Base-by-base conservation (phyloP, 2,329 filamentous ascomycete genomes). In the Diaporthe sp. region DNA sequence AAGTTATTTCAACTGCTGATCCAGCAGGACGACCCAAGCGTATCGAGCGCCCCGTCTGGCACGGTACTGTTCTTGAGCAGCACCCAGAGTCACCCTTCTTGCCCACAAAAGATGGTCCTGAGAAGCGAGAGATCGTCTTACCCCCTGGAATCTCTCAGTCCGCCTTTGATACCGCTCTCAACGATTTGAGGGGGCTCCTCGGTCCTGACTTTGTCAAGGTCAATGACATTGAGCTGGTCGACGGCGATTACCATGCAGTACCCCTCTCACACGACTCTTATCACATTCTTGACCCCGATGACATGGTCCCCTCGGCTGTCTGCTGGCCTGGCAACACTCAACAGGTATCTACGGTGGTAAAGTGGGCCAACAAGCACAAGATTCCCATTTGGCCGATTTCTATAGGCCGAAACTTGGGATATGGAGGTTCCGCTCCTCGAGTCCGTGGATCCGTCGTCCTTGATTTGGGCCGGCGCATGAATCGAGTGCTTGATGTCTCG, bases 361-460 rank as follows among this genome's bases (percentile, higher is more conserved):
- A 56, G 53, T 56, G 53, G 53, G 53, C 53, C 53, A 56, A 56
- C 53, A 56, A 56, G 53, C 53, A 56, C 30, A 56, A 56, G 19
- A 56, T 56, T 56, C 30, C 30, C 17, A 56, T 56, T 6, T 56
- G 53, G 53, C 53, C 53, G n/a, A 56, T 56, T 12, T 56, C 53
- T 6, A 56, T 35, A 35, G 53, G 53, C 19, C 53, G 53, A n/a
- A 56, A 56, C 30, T 35, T 56, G 53, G 53, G 53, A n/a, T 56
- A 56, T 12, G 53, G 53, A 32, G 53, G 53, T 56, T 56, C 53
- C 9, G 53, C 53, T 35, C 53, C 53, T 35, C 53, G 53, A n/a
- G 53, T 56, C 30, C 53, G 53, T 7, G 53, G 53, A 32, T 56
- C 53, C n/a, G 53, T 56, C 30, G 30, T 56, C 53, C 53, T 56